phyloP scores from a whole-genome alignment of 1,139 yeast species.

The Yamadazyma trypodendri region DNA sequence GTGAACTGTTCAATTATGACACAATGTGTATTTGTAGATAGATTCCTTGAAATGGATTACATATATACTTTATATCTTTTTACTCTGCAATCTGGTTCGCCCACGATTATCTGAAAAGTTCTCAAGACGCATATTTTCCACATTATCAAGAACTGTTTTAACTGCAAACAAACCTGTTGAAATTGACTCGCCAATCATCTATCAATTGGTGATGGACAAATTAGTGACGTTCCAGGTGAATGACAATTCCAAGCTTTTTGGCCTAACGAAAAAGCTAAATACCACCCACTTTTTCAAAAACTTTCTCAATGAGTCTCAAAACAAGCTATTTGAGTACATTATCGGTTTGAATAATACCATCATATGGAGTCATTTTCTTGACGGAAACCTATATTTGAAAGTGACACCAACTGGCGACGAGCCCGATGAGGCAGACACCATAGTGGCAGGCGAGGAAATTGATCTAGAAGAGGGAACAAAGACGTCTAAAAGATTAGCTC shows the following conservation, averaged over 20 bases:
- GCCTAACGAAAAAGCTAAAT: constrained; percentile 50
- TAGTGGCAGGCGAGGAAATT: constrained; percentile 18
- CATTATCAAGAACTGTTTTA: not conserved
- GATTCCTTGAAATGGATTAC: constrained; percentile 3
- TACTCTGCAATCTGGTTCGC: not conserved
- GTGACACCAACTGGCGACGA: constrained; percentile 17
- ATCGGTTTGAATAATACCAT: constrained; percentile 27
- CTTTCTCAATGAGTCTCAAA: constrained; percentile 63
- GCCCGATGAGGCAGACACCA: constrained; percentile 7
- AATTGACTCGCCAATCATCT: not conserved
- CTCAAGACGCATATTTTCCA: constrained; percentile 1
- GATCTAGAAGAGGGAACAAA: constrained; percentile 48
- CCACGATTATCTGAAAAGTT: not conserved
- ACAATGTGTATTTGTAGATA: constrained; percentile 6
- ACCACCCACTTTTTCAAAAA: constrained; percentile 51
- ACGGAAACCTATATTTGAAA: constrained; percentile 47
- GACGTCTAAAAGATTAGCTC: constrained; percentile 54
- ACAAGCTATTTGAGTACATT: constrained; percentile 49
- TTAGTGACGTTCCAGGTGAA: constrained; percentile 44
- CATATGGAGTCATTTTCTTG: constrained; percentile 55
- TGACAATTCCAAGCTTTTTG: constrained; percentile 40
- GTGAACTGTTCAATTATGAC: not conserved
- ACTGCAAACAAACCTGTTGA: not conserved
- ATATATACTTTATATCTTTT: constrained; percentile 2
- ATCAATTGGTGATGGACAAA: constrained; percentile 32